Conservation (phyloP, 2,329 filamentous ascomycete species). For the Aspergillus brasiliensis region DNA sequence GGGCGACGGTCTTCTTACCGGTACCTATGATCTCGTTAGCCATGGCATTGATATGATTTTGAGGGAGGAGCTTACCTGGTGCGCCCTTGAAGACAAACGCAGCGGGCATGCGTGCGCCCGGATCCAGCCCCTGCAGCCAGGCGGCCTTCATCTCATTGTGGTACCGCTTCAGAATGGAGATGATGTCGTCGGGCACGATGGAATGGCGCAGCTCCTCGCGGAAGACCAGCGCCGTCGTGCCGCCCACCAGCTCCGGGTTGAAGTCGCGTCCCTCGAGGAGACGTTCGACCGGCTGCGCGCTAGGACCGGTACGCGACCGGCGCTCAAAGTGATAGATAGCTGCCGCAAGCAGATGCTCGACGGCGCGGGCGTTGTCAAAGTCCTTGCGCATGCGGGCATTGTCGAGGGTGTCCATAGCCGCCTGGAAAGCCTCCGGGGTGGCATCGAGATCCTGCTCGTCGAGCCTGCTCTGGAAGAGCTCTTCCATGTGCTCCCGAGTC, state of each 20-base stretch:
- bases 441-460: constrained; percentile 18
- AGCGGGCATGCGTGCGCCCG: constrained; percentile 14
- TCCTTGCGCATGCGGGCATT: constrained; percentile 21
- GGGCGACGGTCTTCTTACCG: constrained; percentile 20
- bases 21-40: constrained; percentile 7
- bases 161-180: constrained; percentile 21
- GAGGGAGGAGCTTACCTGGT: constrained; percentile 8
- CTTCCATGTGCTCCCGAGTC: constrained; percentile 15
- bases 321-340: constrained; percentile 21
- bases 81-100: constrained; percentile 26
- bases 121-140: constrained; percentile 21
- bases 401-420: constrained; percentile 20
- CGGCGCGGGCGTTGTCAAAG: constrained; percentile 22
- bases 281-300: background rate
- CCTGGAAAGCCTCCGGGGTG: constrained; percentile 21
- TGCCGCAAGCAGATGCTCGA: constrained; percentile 21
- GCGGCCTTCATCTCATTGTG: constrained; percentile 23
- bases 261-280: constrained; percentile 20
- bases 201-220: constrained; percentile 20
- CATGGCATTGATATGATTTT: background rate
- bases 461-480: constrained; percentile 20
- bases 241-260: constrained; percentile 10
- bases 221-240: constrained; percentile 12
- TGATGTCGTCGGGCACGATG: constrained; percentile 23
- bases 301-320: background rate